A percentile compares a stretch with the other conserved stretches of the same genome.
phyloP scores from a whole-genome alignment of 345 rosid genomes.

The Euclidium syriacum region DNA sequence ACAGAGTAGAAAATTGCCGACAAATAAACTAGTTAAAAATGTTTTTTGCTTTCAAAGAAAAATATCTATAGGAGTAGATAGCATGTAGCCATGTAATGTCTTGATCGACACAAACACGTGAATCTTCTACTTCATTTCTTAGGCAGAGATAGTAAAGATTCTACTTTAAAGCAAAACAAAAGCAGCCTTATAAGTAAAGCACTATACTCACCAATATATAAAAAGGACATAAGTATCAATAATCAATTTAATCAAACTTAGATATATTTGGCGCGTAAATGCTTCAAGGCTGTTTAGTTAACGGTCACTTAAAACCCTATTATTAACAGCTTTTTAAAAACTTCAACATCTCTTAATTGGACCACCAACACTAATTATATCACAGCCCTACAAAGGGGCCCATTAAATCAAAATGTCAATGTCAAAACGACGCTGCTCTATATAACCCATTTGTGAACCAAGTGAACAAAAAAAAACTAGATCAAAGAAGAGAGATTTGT shows the following conservation, averaged over 20 bases:
- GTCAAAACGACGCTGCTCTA: conserved; percentile 13
- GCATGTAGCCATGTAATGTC: neutral
- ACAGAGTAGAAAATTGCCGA: too few species aligned
- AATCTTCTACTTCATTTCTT: neutral
- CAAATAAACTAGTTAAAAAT: too few species aligned
- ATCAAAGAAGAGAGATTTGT: neutral
- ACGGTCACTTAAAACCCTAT: conserved; percentile 12
- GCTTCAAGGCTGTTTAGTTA: conserved; percentile 10
- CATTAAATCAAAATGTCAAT: conserved; percentile 22
- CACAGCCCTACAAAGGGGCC: conserved; percentile 11
- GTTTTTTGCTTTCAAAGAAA: neutral
- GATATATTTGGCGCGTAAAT: conserved; percentile 6
- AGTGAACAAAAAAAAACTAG: neutral
- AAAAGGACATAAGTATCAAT: conserved; percentile 1
- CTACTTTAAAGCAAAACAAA: conserved; percentile 24
- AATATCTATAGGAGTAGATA: neutral
- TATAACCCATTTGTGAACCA: neutral
- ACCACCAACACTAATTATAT: conserved; percentile 26
- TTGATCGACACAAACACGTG: neutral
- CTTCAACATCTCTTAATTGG: conserved; percentile 15
- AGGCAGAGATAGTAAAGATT: neutral
- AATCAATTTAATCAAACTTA: conserved; percentile 1
- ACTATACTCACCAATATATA: conserved; percentile 16
- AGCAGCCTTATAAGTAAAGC: conserved; percentile 31
- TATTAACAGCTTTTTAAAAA: neutral